Percentiles rank a stretch among this genome's conserved stretches.
Conservation (phyloP, 345 rosid genomes). For the Hirschfeldia incana region DNA sequence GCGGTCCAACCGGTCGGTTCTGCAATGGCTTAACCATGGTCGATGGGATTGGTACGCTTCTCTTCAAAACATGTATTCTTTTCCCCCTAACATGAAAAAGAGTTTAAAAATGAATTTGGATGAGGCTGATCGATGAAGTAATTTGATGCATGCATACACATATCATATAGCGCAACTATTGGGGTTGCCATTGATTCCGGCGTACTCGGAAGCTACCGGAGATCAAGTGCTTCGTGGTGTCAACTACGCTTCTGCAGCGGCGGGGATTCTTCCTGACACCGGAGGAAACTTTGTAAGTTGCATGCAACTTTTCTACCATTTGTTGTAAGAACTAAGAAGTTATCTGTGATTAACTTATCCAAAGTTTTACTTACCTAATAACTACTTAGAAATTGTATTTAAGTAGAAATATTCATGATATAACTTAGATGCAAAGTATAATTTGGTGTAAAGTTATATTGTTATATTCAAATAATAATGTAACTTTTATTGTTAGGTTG, state of each 20-base stretch:
- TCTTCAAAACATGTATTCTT: background rate
- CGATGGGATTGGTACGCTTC: constrained; percentile 68
- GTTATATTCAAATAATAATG: no score
- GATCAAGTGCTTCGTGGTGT: constrained; percentile 76
- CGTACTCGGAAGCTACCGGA: constrained; percentile 75
- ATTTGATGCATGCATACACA: constrained; percentile 26
- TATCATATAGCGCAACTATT: constrained; percentile 62
- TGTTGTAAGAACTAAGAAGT: background rate
- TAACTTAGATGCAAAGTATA: no score
- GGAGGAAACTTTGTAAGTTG: constrained; percentile 83
- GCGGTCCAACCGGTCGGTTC: constrained; percentile 98
- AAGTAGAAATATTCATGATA: no score
- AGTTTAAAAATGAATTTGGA: background rate
- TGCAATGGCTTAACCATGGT: constrained; percentile 96
- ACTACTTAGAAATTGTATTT: no score
- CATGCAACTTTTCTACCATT: background rate
- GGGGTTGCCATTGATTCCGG: constrained; percentile 85
- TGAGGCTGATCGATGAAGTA: constrained; percentile 3
- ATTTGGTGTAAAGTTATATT: no score
- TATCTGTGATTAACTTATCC: background rate
- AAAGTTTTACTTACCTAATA: no score
- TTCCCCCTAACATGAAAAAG: background rate
- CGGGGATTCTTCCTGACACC: constrained; percentile 86
- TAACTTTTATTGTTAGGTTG: no score
- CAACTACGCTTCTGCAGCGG: constrained; percentile 97